Evolutionary conservation across 768 basidiomycete species (phyloP).

Genomic region (Russula griseocarnosa): DNA sequence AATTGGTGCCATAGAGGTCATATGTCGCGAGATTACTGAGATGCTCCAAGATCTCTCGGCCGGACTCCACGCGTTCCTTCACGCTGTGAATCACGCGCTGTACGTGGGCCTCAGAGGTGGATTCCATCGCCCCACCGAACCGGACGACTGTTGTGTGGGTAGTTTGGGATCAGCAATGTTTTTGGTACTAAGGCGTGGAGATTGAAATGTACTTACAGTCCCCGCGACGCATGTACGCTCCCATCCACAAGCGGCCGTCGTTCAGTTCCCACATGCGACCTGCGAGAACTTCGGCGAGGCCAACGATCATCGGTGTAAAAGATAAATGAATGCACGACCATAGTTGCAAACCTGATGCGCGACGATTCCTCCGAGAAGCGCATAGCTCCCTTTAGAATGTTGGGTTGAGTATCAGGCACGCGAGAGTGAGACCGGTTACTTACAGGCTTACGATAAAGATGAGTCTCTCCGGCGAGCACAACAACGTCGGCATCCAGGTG

Average conservation of each 20-base stretch:
- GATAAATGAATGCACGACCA: slow-evolving; percentile 13
- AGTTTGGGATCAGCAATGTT: neutral
- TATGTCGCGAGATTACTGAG: slow-evolving; percentile 14
- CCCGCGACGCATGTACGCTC: slow-evolving; percentile 44
- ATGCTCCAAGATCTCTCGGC: slow-evolving; percentile 32
- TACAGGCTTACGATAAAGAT: slow-evolving; percentile 42
- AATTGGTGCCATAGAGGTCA: slow-evolving; percentile 11
- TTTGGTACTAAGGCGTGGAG: too few relatives aligned
- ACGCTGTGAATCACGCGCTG: too few relatives aligned
- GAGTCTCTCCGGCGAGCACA: slow-evolving; percentile 41
- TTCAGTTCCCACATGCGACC: slow-evolving; percentile 34
- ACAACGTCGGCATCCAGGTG: slow-evolving; percentile 38
- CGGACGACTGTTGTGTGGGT: slow-evolving; percentile 32
- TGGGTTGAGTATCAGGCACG: neutral
- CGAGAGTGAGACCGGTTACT: slow-evolving; percentile 26
- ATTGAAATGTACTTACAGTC: slow-evolving; percentile 43
- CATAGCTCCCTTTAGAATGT: slow-evolving; percentile 19
- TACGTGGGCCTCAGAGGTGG: slow-evolving; percentile 37
- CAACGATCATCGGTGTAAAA: slow-evolving; percentile 29
- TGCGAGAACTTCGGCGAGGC: slow-evolving; percentile 35
- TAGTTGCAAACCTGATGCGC: slow-evolving; percentile 17
- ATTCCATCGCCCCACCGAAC: slow-evolving; percentile 38
- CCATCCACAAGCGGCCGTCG: slow-evolving; percentile 41
- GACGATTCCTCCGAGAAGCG: slow-evolving; percentile 22
- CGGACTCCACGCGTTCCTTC: slow-evolving; percentile 30